Conservation (phyloP, 1,284 basidiomycete genomes). For the Sparassis latifolia region DNA sequence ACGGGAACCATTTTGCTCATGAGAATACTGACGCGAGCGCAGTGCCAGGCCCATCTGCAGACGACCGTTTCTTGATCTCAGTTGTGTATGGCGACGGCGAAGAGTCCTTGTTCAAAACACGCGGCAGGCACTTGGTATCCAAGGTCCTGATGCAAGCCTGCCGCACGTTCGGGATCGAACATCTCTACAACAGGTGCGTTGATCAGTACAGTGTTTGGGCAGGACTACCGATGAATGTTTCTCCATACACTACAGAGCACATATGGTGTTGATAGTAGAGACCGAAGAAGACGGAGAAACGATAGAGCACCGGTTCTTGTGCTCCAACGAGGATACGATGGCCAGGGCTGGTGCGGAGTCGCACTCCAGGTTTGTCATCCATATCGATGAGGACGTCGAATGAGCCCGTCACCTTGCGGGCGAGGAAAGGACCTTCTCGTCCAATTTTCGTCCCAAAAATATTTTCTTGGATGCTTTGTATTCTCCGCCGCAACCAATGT, state of each 20-base stretch:
- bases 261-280: constrained; percentile 13
- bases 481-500: too few species aligned
- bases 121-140: constrained; percentile 19
- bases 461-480: too few species aligned
- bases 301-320: constrained; percentile 8
- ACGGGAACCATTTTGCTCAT: too few species aligned
- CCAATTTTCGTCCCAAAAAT: too few species aligned
- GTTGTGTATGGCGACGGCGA: constrained; percentile 16
- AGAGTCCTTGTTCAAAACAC: constrained; percentile 20
- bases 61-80: constrained; percentile 19
- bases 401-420: too few species aligned
- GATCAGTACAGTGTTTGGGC: too few species aligned
- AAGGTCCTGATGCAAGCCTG: constrained; percentile 23
- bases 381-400: constrained; percentile 6
- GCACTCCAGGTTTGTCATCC: constrained; percentile 13
- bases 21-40: background rate
- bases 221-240: background rate
- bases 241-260: constrained; percentile 4
- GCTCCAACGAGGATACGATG: constrained; percentile 15
- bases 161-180: constrained; percentile 21
- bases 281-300: constrained; percentile 7
- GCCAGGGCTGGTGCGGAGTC: constrained; percentile 15
- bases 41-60: constrained; percentile 1
- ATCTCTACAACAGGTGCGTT: constrained; percentile 14
- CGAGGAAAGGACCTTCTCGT: too few species aligned